A percentile compares a stretch with the other conserved stretches of the same genome.
Evolutionary conservation across 1,139 yeast species (phyloP).

Genomic region (Sugiyamaella pinicola): DNA sequence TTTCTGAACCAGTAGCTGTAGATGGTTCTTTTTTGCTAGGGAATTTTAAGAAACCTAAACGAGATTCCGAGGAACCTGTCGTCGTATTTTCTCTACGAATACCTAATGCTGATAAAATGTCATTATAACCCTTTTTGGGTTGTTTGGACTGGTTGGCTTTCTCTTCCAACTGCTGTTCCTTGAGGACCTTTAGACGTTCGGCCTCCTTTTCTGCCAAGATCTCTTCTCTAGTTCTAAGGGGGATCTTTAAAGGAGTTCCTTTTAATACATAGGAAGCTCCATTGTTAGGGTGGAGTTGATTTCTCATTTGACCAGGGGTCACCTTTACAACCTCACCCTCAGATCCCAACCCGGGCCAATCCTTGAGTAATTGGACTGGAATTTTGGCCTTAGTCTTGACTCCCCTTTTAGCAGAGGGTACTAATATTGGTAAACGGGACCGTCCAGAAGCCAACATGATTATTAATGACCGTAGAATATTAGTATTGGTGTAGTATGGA

Average conservation of each 20-base stretch:
- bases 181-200: slow-evolving; percentile 16
- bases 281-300: slow-evolving; percentile 65
- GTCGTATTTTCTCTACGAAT: slow-evolving; percentile 5
- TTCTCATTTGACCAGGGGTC: slow-evolving; percentile 83
- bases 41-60: slow-evolving; percentile 21
- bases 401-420: slow-evolving; percentile 8
- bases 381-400: slow-evolving; percentile 51
- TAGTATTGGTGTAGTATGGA: not conserved
- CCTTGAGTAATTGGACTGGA: slow-evolving; percentile 68
- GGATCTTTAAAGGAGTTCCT: slow-evolving; percentile 59
- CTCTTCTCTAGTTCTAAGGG: slow-evolving; percentile 35
- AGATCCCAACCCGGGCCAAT: slow-evolving; percentile 60
- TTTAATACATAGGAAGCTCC: slow-evolving; percentile 70
- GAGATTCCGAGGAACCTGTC: not conserved
- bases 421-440: not conserved
- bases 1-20: slow-evolving; percentile 20
- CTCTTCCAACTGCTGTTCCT: slow-evolving; percentile 16
- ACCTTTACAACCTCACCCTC: slow-evolving; percentile 75
- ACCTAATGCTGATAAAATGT: slow-evolving; percentile 15
- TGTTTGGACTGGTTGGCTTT: slow-evolving; percentile 10
- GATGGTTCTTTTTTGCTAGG: slow-evolving; percentile 18
- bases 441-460: slow-evolving; percentile 7
- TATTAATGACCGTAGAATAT: not conserved
- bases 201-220: slow-evolving; percentile 23
- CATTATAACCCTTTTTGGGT: slow-evolving; percentile 15